Evolutionary conservation across 2,329 filamentous ascomycete genomes (phyloP), one percentile per base, ranked within the genome.

Genomic region (Torrubiella hemipterigena): DNA sequence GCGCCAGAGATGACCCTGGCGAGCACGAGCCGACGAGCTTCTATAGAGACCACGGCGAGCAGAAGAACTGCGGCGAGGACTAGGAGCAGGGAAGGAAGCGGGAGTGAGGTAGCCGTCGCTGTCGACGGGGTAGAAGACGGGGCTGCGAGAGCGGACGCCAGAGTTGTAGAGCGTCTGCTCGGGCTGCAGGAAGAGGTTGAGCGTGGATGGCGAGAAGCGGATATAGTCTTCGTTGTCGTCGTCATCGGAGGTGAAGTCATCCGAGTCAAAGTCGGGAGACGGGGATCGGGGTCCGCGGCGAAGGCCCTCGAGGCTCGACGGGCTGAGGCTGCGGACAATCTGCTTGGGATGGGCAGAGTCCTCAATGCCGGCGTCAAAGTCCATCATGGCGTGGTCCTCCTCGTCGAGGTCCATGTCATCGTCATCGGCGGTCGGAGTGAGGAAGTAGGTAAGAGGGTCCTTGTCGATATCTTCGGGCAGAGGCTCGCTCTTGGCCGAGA

Each of bases 321-420:
- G 69, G 44, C 68, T 73, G 36, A 74, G 61, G 40, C 64, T 72
- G 38, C 69, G 61, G 31, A 72, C 54, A 24, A 64, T 56, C 12
- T 61, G 58, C 17, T 52, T 47, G 4, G 63, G 61, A 4, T 56
- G 55, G 36, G 52, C 60, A 32, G 55, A 46, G 41, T 67, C 61
- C 44, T 73, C 67, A 45, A 74, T 74, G 33, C 69, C 68, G 22
- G 69, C 69, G 44, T 73, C 68, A 41, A 70, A 65, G 40, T 69
- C 65, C 52, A 66, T 55, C 47, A 65, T 59, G 39, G 54, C 55
- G 27, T 56, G 48, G 24, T 59, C 59, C 17, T 58, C 47, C 18
- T 61, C 50, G 19, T 53, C 42, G 20, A 51, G 50, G 36, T 55
- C 55, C 10, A 55, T 48, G 15, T 59, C 55, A 14, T 64, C 58